phyloP scores from a whole-genome alignment of 805 yeast genomes.

The Saccharomycopsis sp. region DNA sequence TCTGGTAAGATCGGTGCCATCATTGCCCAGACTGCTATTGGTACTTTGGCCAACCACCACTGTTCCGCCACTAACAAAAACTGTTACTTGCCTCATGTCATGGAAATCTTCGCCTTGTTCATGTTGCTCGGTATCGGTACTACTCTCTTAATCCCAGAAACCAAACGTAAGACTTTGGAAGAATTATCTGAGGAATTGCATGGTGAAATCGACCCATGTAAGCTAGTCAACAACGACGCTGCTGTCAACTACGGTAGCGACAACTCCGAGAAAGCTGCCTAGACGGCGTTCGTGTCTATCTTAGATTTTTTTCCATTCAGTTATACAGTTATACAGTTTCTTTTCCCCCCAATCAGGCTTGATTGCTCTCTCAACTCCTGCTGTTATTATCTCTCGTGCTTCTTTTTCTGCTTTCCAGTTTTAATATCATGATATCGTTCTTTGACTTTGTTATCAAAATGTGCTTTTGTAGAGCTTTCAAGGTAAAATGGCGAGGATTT shows the following conservation, averaged over 20 bases:
- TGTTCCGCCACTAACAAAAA: conserved; percentile 55
- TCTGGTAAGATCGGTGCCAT: conserved; percentile 90
- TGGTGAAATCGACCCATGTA: conserved; percentile 53
- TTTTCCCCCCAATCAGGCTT: neutral
- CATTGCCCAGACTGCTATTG: conserved; percentile 80
- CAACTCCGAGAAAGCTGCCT: conserved; percentile 21
- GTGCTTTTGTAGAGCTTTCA: too few species aligned
- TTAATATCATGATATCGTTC: neutral
- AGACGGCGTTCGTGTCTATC: neutral
- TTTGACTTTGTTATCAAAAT: too few species aligned
- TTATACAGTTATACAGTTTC: neutral
- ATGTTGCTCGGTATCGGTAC: conserved; percentile 73
- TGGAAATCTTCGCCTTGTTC: conserved; percentile 89
- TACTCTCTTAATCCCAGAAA: conserved; percentile 74
- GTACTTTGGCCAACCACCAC: conserved; percentile 74
- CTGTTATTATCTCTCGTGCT: neutral
- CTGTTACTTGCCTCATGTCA: conserved; percentile 87
- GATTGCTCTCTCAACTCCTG: neutral
- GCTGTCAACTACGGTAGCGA: conserved; percentile 14
- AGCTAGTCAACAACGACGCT: neutral
- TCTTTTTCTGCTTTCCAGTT: neutral
- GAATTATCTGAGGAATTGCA: conserved; percentile 74
- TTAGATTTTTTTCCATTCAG: neutral
- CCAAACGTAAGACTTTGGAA: conserved; percentile 87
- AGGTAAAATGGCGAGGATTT: too few species aligned